Conservation (phyloP, 176 grass and related monocot species). For the maize (Zea mays) region Zm-B73-REFERENCE-NAM-5.0 NC_050097.1:101693001-101693500, state of each 20-base stretch:
- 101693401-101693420: slow-evolving; percentile 55
- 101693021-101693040: background rate
- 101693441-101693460: background rate
- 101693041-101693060: background rate
- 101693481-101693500: slow-evolving; percentile 8
- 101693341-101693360: slow-evolving; percentile 71
- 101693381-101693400: slow-evolving; percentile 85
- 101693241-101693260: background rate
- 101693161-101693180: slow-evolving; percentile 1
- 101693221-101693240: background rate
- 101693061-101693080: background rate
- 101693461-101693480: slow-evolving; percentile 13
- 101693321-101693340: slow-evolving; percentile 81
- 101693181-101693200: background rate
- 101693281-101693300: slow-evolving; percentile 71
- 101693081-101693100: background rate
- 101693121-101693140: background rate
- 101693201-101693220: background rate
- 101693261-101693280: background rate
- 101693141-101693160: background rate
- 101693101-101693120: background rate
- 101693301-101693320: slow-evolving; percentile 68
- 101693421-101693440: background rate
- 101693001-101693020: background rate
- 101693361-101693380: slow-evolving; percentile 78